Percentiles rank a stretch among this genome's conserved stretches.
Conservation (phyloP, 768 basidiomycete species). For the Sutorius australiensis region DNA sequence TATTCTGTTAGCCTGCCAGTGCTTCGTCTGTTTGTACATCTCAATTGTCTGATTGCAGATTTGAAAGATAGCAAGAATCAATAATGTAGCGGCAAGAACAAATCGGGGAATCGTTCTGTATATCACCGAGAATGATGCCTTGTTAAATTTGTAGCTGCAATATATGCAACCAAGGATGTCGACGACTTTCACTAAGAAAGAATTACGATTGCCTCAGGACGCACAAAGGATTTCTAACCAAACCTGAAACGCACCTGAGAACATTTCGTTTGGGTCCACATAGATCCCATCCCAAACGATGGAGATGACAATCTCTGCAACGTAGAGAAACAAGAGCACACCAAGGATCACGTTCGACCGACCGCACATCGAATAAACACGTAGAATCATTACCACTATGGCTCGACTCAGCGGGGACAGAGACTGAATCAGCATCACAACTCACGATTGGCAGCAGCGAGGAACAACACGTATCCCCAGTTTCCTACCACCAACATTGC, state of each 20-base stretch:
- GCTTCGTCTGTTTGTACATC: slow-evolving; percentile 5
- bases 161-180: not conserved
- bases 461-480: slow-evolving; percentile 4
- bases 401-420: not conserved
- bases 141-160: not conserved
- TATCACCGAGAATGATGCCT: not conserved
- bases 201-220: too few relatives aligned
- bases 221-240: not conserved
- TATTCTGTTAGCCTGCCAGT: slow-evolving; percentile 4
- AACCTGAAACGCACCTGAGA: slow-evolving; percentile 1
- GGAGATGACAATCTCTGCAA: not conserved
- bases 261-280: not conserved
- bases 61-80: slow-evolving; percentile 1
- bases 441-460: slow-evolving; percentile 10
- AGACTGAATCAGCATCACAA: not conserved
- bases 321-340: slow-evolving; percentile 4
- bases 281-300: slow-evolving; percentile 1
- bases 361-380: slow-evolving; percentile 14
- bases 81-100: slow-evolving; percentile 1
- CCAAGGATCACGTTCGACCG: slow-evolving; percentile 4
- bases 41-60: not conserved
- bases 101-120: slow-evolving; percentile 9
- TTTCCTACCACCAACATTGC: not conserved
- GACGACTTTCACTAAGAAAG: not conserved
- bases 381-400: slow-evolving; percentile 20